These are phyloP conservation scores for Yamagishiella unicocca DNA, from an alignment of 139 green algal species.

Conservation along the genomic window DNA sequence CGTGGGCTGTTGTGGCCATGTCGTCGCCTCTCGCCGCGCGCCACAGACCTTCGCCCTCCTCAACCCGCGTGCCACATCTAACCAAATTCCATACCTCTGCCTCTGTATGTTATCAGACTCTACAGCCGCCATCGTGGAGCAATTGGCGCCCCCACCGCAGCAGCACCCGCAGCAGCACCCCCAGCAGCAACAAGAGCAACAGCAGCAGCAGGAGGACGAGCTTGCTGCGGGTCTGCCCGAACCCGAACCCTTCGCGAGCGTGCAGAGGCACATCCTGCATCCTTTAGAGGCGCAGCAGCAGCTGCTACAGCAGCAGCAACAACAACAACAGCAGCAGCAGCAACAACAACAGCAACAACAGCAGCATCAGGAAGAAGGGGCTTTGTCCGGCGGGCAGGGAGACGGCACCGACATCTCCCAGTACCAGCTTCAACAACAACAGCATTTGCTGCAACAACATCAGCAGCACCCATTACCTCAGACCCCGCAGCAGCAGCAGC, in stretches of 20 bases:
- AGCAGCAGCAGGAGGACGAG: not conserved
- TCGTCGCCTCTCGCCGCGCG: no score
- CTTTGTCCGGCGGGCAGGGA: not conserved
- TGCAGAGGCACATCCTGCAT: not conserved
- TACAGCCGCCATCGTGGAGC: no score
- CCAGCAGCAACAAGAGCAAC: not conserved
- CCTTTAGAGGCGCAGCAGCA: not conserved
- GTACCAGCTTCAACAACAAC: not conserved
- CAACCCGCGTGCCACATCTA: no score
- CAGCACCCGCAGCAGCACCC: not conserved
- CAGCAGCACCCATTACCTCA: not conserved
- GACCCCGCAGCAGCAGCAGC: not conserved
- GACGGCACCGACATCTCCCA: not conserved
- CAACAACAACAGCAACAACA: conserved; percentile 4
- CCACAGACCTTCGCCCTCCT: no score
- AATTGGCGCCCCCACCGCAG: not conserved
- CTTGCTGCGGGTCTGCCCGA: not conserved
- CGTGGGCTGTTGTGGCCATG: not conserved
- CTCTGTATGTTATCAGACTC: no score
- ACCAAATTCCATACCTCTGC: no score
- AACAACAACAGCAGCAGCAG: not conserved
- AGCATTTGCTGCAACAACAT: conserved; percentile 5
- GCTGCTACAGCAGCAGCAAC: not conserved
- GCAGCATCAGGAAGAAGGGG: conserved; percentile 12
- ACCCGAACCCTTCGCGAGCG: no score